Percentiles rank a stretch among this genome's conserved stretches.
Evolutionary conservation across 768 basidiomycete genomes (phyloP).

Genomic region (Fistulinella prunicolor): DNA sequence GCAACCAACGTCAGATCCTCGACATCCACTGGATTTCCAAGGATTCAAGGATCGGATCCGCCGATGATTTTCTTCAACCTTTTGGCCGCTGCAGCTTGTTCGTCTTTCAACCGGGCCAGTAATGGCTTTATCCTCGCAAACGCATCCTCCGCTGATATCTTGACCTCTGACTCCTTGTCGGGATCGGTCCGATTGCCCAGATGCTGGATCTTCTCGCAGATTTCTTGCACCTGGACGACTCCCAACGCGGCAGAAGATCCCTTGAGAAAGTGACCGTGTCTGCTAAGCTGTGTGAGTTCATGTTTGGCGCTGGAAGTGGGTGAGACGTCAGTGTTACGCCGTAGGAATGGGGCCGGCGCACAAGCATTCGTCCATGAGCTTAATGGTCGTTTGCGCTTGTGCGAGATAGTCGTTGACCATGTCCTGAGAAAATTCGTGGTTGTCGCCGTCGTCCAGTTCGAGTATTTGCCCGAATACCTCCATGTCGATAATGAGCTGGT

Average conservation of each 20-base stretch:
- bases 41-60: slow-evolving; percentile 2
- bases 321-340: slow-evolving; percentile 15
- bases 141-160: slow-evolving; percentile 51
- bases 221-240: slow-evolving; percentile 71
- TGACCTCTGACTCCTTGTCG: slow-evolving; percentile 49
- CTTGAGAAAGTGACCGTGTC: slow-evolving; percentile 92
- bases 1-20: slow-evolving; percentile 6
- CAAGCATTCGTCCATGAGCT: slow-evolving; percentile 75
- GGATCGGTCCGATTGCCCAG: slow-evolving; percentile 56
- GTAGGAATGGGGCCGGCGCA: slow-evolving; percentile 45
- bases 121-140: slow-evolving; percentile 54
- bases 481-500: slow-evolving; percentile 62
- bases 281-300: slow-evolving; percentile 64
- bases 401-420: slow-evolving; percentile 81
- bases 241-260: slow-evolving; percentile 96
- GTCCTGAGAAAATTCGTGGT: slow-evolving; percentile 67
- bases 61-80: slow-evolving; percentile 52
- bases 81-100: slow-evolving; percentile 65
- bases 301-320: slow-evolving; percentile 43
- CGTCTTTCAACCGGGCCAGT: slow-evolving; percentile 57
- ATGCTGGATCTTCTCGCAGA: slow-evolving; percentile 91
- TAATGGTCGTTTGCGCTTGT: slow-evolving; percentile 77
- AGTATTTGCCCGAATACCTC: slow-evolving; percentile 82
- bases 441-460: slow-evolving; percentile 87
- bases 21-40: background rate